Percentiles rank a stretch among this genome's conserved stretches.
Conservation (phyloP, 164 flowering plant genomes). For the Annona cherimola region DNA sequence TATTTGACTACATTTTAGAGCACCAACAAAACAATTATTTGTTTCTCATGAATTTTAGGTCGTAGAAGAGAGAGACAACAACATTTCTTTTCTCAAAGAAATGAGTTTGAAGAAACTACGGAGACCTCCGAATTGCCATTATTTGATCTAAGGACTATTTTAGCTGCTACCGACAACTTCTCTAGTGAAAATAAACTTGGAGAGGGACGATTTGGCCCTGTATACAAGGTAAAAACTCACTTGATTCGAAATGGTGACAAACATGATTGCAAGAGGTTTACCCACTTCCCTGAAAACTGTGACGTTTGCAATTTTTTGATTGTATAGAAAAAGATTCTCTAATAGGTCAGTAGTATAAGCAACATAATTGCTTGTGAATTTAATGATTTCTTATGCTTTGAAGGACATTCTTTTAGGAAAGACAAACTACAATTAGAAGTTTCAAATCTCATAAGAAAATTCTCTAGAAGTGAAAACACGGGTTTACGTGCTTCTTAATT, state of each 20-base stretch:
- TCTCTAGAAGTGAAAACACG: background rate
- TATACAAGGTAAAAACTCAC: slow-evolving; percentile 4
- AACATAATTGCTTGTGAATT: background rate
- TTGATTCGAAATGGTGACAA: background rate
- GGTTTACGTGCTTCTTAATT: background rate
- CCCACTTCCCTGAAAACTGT: background rate
- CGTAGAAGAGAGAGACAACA: slow-evolving; percentile 6
- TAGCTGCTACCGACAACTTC: slow-evolving; percentile 7
- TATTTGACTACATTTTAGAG: slow-evolving; percentile 15
- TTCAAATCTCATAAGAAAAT: too few species aligned
- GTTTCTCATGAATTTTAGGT: slow-evolving; percentile 12
- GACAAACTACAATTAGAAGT: too few species aligned
- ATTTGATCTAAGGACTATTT: background rate
- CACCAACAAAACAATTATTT: slow-evolving; percentile 22
- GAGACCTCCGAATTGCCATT: background rate
- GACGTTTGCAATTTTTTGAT: background rate
- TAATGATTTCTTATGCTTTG: background rate
- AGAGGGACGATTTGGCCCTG: slow-evolving; percentile 11
- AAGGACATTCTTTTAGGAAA: too few species aligned
- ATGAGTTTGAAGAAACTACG: slow-evolving; percentile 7
- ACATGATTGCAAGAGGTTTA: background rate
- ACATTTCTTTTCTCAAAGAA: slow-evolving; percentile 5
- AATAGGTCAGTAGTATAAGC: background rate
- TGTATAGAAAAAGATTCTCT: background rate
- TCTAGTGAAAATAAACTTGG: slow-evolving; percentile 6